phyloP scores from a whole-genome alignment of 192 early-diverging fungal species.

The Backusella australiensis region DNA sequence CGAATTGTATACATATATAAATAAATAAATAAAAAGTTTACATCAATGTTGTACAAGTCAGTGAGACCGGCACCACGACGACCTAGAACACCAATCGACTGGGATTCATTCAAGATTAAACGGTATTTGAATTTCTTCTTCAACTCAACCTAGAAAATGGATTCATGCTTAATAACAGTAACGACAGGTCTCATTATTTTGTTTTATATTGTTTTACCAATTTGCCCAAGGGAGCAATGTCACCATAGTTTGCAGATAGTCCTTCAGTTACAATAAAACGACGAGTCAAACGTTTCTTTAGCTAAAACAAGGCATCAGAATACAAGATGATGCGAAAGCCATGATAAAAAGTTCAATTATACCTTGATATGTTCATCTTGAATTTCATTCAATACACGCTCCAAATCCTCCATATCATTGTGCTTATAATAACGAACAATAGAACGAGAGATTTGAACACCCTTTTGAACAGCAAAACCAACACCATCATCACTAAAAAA shows the following conservation, averaged over 20 bases:
- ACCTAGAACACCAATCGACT: slow-evolving; percentile 88
- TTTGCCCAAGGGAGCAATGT: slow-evolving; percentile 79
- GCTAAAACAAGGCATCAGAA: slow-evolving; percentile 24
- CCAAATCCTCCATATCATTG: slow-evolving; percentile 95
- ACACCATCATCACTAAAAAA: slow-evolving; percentile 78
- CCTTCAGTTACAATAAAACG: slow-evolving; percentile 96
- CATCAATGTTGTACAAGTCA: slow-evolving; percentile 67
- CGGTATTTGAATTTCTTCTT: slow-evolving; percentile 98
- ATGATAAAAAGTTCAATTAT: neutral
- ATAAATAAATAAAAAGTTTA: too few relatives aligned
- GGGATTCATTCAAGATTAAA: slow-evolving; percentile 90
- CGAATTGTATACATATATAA: neutral
- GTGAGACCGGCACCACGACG: slow-evolving; percentile 83
- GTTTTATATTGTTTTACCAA: slow-evolving; percentile 31
- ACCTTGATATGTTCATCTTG: slow-evolving; percentile 62
- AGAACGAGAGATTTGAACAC: slow-evolving; percentile 84
- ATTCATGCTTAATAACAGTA: neutral
- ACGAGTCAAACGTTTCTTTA: slow-evolving; percentile 80
- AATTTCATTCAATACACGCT: slow-evolving; percentile 79
- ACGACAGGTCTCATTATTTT: neutral
- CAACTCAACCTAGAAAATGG: slow-evolving; percentile 52
- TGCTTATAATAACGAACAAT: slow-evolving; percentile 92
- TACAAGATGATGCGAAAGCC: too few relatives aligned
- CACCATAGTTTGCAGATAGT: slow-evolving; percentile 83
- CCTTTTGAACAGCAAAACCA: slow-evolving; percentile 88